Evolutionary conservation across 345 rosid species (phyloP).

Genomic region (Salix viminalis): DNA sequence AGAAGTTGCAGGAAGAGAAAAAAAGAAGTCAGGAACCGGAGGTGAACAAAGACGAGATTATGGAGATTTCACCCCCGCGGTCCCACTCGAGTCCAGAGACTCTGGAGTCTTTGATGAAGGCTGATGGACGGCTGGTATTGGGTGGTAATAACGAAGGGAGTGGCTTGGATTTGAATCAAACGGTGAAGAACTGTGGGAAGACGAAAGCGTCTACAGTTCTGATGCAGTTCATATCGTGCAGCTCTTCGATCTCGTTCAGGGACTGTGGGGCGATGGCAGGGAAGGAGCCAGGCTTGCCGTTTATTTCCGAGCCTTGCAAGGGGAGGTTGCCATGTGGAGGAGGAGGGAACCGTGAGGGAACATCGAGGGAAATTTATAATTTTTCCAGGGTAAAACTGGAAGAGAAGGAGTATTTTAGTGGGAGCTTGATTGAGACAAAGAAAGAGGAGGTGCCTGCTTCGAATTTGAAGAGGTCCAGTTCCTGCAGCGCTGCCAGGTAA

Average conservation of each 20-base stretch:
- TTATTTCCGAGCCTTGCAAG: conserved; percentile 40
- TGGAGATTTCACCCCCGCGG: conserved; percentile 91
- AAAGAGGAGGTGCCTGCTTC: conserved; percentile 46
- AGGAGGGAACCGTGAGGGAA: conserved; percentile 32
- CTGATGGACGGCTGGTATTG: conserved; percentile 59
- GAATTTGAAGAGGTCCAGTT: conserved; percentile 77
- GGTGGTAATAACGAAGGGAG: conserved; percentile 4
- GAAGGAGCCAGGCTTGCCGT: conserved; percentile 60
- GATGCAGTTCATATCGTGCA: conserved; percentile 93
- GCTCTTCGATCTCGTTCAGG: conserved; percentile 70
- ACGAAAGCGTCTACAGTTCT: conserved; percentile 72
- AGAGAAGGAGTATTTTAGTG: conserved; percentile 87
- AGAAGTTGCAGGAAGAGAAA: conserved; percentile 12
- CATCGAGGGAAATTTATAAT: conserved; percentile 30
- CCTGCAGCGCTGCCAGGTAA: conserved; percentile 82
- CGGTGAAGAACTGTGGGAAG: conserved; percentile 52
- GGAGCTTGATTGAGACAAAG: conserved; percentile 84
- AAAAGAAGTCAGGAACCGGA: conserved; percentile 27
- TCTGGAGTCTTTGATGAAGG: conserved; percentile 71
- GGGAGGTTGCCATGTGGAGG: conserved; percentile 53
- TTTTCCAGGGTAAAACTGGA: conserved; percentile 59
- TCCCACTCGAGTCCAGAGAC: conserved; percentile 97
- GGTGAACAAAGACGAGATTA: conserved; percentile 52
- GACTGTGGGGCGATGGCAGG: conserved; percentile 61
- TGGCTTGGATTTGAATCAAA: conserved; percentile 26